Evolutionary conservation across 345 rosid genomes (phyloP), one percentile per base, ranked within the genome.

Genomic region (Citrus glauca): DNA sequence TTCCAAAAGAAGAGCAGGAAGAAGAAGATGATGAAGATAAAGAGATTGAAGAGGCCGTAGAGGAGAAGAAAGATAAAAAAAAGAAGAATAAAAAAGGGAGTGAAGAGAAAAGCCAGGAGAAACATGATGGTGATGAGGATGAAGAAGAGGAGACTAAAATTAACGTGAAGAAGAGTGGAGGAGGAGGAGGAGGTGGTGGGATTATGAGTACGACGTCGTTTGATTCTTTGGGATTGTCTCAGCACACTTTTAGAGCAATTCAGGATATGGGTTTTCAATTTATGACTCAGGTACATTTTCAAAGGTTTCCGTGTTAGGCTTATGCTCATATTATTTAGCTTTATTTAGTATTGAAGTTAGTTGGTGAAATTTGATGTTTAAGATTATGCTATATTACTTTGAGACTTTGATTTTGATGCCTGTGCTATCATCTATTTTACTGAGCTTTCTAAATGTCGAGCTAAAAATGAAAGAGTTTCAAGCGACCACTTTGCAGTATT

Each of bases 201-300:
- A 96, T 96, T 38, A 91, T 94, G 98, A 96, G 93, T 59, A 79
- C 85, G 14, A 90, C 83, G 28, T 88, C 98, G 8, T 94, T 96
- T 75, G 98, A 89, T 11, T 87, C 94, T 0, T 72, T 94, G 32
- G 90, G 86, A 45, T 81, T 94, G 69, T 91, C 99, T 68, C 90
- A 91, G 62, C 90, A 79, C 17, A 94, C 98, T 57, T 82, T 79
- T 53, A 77, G 76, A 74, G 92, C 97, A 55, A 91, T 96, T 76
- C 85, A 91, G 81, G 90, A 89, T 55, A 94, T 90, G 91, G 93
- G 92, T 9, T 96, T 94, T 76, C 76, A 85, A 86, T 80, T 85
- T 81, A 87, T 94, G 97, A 96, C 99, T 28, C 97, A 92, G 93
- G 99, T 94, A 48, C 19, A 33, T 70, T 59, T 70, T 48, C 19